phyloP scores from a whole-genome alignment of 1,284 basidiomycete species.

The Cryptococcus amylolentus region DNA sequence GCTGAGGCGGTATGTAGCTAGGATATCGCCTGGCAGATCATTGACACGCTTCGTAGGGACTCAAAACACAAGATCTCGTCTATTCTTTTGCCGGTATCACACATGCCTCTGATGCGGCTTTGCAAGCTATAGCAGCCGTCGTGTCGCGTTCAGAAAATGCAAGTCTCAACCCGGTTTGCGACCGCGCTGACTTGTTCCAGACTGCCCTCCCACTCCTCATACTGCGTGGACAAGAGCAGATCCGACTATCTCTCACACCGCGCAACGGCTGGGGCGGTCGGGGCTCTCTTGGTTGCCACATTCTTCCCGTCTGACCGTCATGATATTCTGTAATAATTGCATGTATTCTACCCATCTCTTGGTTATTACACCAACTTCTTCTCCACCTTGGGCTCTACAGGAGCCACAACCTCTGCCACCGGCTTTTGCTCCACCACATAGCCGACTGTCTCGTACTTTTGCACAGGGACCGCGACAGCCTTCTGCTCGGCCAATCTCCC shows the following conservation, averaged over 20 bases:
- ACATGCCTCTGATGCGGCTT: slow-evolving; percentile 32
- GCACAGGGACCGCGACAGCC: slow-evolving; percentile 10
- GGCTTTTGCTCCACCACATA: slow-evolving; percentile 47
- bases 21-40: background rate
- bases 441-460: slow-evolving; percentile 34
- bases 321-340: background rate
- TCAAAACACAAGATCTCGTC: slow-evolving; percentile 67
- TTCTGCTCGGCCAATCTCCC: slow-evolving; percentile 4
- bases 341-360: slow-evolving; percentile 3
- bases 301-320: slow-evolving; percentile 54
- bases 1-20: slow-evolving; percentile 62
- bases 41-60: slow-evolving; percentile 55
- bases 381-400: slow-evolving; percentile 14
- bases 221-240: slow-evolving; percentile 45
- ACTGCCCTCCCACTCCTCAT: slow-evolving; percentile 55
- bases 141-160: slow-evolving; percentile 72
- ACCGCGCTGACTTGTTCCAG: slow-evolving; percentile 29
- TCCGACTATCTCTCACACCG: slow-evolving; percentile 57
- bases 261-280: slow-evolving; percentile 68
- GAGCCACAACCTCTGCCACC: slow-evolving; percentile 42
- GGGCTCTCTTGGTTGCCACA: slow-evolving; percentile 78
- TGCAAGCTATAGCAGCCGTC: slow-evolving; percentile 67
- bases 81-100: slow-evolving; percentile 68
- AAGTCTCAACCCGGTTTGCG: slow-evolving; percentile 30
- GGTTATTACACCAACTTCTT: slow-evolving; percentile 25